Percentiles rank a stretch among this genome's conserved stretches.
Evolutionary conservation across 1,284 basidiomycete species (phyloP).

Genomic region (Heterobasidion occidentale): DNA sequence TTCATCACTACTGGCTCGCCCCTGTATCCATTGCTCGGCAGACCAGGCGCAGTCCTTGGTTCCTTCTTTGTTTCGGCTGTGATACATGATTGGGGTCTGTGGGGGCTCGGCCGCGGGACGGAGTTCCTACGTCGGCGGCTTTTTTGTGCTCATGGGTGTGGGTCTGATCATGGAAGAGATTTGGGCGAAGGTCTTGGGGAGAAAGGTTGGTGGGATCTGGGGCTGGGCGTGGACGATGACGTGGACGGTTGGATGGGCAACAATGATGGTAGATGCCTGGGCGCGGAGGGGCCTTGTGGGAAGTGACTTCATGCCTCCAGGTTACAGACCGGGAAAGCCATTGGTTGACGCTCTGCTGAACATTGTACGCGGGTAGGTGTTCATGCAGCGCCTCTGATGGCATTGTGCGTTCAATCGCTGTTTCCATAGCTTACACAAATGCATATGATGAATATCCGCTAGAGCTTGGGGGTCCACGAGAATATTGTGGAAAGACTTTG

Average conservation of each 20-base stretch:
- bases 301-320: constrained; percentile 5
- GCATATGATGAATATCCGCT: too few relatives aligned
- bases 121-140: constrained; percentile 40
- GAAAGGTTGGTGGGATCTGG: constrained; percentile 32
- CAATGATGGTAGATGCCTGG: constrained; percentile 48
- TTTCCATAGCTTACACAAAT: too few relatives aligned
- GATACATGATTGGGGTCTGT: constrained; percentile 48
- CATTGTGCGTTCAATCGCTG: too few relatives aligned
- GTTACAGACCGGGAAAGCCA: constrained; percentile 2
- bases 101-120: constrained; percentile 47
- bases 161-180: constrained; percentile 40
- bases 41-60: constrained; percentile 39
- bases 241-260: constrained; percentile 40
- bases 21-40: constrained; percentile 30
- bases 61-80: constrained; percentile 49
- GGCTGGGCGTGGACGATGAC: constrained; percentile 43
- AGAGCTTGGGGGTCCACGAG: too few relatives aligned
- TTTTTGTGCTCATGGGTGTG: constrained; percentile 49
- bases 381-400: too few relatives aligned
- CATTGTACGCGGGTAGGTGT: too few relatives aligned
- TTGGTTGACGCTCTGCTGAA: neutral
- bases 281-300: constrained; percentile 34
- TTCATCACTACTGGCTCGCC: constrained; percentile 29
- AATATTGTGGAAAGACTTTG: too few relatives aligned
- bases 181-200: constrained; percentile 34